Percentiles rank a stretch among this genome's conserved stretches.
Evolutionary conservation across 164 flowering plant species (phyloP).

Genomic region (Magnolia sinica): DNA sequence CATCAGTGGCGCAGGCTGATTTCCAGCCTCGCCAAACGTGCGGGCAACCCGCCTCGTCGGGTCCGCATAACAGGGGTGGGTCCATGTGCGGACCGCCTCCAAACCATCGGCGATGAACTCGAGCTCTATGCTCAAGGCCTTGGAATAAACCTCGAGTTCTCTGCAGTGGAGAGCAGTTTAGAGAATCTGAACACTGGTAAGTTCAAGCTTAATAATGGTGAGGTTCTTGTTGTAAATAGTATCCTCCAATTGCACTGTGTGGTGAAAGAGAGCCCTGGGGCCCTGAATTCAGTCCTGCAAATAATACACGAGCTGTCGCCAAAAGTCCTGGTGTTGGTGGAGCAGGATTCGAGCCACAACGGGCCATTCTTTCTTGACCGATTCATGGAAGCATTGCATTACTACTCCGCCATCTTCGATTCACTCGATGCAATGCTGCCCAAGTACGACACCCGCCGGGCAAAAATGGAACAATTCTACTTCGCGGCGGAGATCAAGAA

Average conservation of each 20-base stretch:
- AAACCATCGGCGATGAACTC: conserved; percentile 39
- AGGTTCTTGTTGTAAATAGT: conserved; percentile 51
- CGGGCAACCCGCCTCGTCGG: conserved; percentile 33
- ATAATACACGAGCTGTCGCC: conserved; percentile 48
- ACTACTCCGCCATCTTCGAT: conserved; percentile 60
- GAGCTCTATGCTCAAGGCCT: conserved; percentile 31
- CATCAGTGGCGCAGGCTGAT: conserved; percentile 53
- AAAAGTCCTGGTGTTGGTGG: conserved; percentile 39
- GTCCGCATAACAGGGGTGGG: conserved; percentile 50
- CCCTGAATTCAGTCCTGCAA: conserved; percentile 51
- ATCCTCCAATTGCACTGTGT: conserved; percentile 59
- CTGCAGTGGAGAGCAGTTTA: conserved; percentile 40
- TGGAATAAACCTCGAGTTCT: conserved; percentile 43
- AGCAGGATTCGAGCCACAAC: conserved; percentile 65
- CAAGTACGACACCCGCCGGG: conserved; percentile 52
- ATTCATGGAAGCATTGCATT: conserved; percentile 61
- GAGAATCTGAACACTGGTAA: conserved; percentile 41
- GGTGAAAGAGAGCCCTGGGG: conserved; percentile 62
- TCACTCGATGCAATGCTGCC: conserved; percentile 56
- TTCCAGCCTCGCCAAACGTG: conserved; percentile 45
- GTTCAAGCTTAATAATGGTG: conserved; percentile 28
- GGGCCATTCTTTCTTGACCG: conserved; percentile 65
- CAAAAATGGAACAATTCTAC: conserved; percentile 62
- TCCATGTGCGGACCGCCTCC: conserved; percentile 20
- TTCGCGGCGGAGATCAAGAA: conserved; percentile 66